Conservation (phyloP, 1,139 yeast species). For the Blastobotrys aristatus region DNA sequence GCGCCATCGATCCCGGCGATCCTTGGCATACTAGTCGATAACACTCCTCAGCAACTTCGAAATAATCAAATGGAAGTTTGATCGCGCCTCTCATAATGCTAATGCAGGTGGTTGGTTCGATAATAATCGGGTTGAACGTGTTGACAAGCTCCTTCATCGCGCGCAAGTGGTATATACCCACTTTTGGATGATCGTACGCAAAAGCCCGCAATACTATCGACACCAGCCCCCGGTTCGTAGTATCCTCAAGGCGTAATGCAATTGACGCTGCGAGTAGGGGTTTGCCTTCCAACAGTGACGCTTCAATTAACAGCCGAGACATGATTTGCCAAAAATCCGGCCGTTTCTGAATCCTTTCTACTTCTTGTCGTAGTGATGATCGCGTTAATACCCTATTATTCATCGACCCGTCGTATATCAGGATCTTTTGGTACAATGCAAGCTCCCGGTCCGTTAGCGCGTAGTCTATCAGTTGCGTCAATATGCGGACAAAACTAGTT, state of each 20-base stretch:
- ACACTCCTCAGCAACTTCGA: constrained; percentile 14
- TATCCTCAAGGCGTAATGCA: constrained; percentile 2
- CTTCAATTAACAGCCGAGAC: constrained; percentile 2
- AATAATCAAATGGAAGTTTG: background rate
- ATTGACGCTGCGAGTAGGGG: constrained; percentile 12
- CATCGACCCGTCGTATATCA: background rate
- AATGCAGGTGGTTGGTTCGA: background rate
- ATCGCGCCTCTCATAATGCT: background rate
- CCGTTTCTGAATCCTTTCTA: background rate
- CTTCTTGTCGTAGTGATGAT: background rate
- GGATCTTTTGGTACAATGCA: constrained; percentile 3
- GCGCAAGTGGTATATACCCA: constrained; percentile 7
- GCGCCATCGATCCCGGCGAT: background rate
- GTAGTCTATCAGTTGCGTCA: background rate
- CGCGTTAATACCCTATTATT: background rate
- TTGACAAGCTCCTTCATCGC: constrained; percentile 5
- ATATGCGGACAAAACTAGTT: constrained; percentile 4
- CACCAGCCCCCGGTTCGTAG: too few species aligned
- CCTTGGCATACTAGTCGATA: background rate
- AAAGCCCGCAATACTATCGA: too few species aligned
- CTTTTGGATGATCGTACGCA: too few species aligned
- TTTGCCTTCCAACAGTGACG: constrained; percentile 10
- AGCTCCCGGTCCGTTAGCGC: constrained; percentile 8
- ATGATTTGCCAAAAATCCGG: background rate
- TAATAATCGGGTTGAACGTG: background rate